Evolutionary conservation across 208 protist species (phyloP), one percentile per base, ranked within the genome.

Genomic region (Wallacemonas sp.): DNA sequence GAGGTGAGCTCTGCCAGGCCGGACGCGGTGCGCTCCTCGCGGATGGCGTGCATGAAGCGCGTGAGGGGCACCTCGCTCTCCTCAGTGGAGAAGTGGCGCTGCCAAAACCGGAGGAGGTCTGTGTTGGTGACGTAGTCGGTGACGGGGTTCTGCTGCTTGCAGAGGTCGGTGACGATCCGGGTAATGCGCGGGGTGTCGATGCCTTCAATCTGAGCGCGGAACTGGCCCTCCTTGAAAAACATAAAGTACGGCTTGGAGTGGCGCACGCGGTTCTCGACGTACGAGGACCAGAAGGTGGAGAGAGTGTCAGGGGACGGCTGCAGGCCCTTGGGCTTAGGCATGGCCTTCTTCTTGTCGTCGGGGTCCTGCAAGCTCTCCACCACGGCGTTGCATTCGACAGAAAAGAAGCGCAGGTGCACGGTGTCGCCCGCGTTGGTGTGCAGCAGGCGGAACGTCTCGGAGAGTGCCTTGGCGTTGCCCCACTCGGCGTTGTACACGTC

Each of bases 401-500:
- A 84, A 72, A 89, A 91, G 70, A 97, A 93, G 46, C 86, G 86
- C 44, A 97, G 72, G 65, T 92, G 73, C 20, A 91, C 76, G 26
- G 80, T 63, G 59, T 94, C 89, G 29, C 87, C 87, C 0, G 83
- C 82, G 48, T 97, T 87, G 26, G 81, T 95, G 67, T 76, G 83
- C 38, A 97, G 77, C 25, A 88, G 83, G 26, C 86, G 79, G 45
- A 97, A 97, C n/a, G 89, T 92, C 50, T 94, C 89, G 36, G 72
- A 85, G 22, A 97, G 76, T 14, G 86, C 87, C 73, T 93, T 95
- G 67, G 79, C 87, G 65, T 74, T 54, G n/a, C 92, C 85, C 92
- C 92, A 97, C 65, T 94, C 89, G 1, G 77, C 76, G 74, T 90
- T 93, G 79, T 94, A 97, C 26, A 95, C 61, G 54, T 97, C 92